phyloP scores from a whole-genome alignment of 108 stramenopile species.

The Fragilaria radians region DNA sequence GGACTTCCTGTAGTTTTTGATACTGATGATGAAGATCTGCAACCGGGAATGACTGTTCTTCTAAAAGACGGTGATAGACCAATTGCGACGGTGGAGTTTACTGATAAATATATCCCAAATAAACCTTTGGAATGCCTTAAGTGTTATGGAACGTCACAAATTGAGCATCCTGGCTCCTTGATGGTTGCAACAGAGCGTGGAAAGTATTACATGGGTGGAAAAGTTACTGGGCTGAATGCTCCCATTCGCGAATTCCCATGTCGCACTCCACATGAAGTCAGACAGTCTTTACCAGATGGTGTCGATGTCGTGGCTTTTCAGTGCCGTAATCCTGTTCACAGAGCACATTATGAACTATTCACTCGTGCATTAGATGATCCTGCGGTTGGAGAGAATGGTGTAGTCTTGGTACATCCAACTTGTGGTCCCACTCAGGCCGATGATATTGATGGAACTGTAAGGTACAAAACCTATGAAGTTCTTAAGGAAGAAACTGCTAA shows the following conservation, averaged over 20 bases:
- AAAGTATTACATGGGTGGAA: slow-evolving; percentile 97
- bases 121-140: slow-evolving; percentile 89
- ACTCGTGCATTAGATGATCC: slow-evolving; percentile 96
- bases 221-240: slow-evolving; percentile 92
- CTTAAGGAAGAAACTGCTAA: slow-evolving; percentile 92
- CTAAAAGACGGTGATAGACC: slow-evolving; percentile 92
- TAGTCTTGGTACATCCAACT: slow-evolving; percentile 98
- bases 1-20: slow-evolving; percentile 98
- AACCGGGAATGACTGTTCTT: slow-evolving; percentile 86
- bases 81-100: slow-evolving; percentile 92
- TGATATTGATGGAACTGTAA: slow-evolving; percentile 86
- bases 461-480: slow-evolving; percentile 98
- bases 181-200: slow-evolving; percentile 99
- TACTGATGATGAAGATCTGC: slow-evolving; percentile 85
- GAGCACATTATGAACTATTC: slow-evolving; percentile 99
- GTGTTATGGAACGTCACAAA: slow-evolving; percentile 95
- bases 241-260: slow-evolving; percentile 97
- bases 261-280: slow-evolving; percentile 94
- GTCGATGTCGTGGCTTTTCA: slow-evolving; percentile 99
- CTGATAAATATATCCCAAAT: slow-evolving; percentile 91
- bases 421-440: slow-evolving; percentile 99
- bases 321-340: slow-evolving; percentile 99
- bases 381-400: slow-evolving; percentile 77
- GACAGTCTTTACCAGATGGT: slow-evolving; percentile 88
- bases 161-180: slow-evolving; percentile 96